phyloP scores from a whole-genome alignment of 2,329 filamentous ascomycete genomes.

The Taxawa tesnikishii region DNA sequence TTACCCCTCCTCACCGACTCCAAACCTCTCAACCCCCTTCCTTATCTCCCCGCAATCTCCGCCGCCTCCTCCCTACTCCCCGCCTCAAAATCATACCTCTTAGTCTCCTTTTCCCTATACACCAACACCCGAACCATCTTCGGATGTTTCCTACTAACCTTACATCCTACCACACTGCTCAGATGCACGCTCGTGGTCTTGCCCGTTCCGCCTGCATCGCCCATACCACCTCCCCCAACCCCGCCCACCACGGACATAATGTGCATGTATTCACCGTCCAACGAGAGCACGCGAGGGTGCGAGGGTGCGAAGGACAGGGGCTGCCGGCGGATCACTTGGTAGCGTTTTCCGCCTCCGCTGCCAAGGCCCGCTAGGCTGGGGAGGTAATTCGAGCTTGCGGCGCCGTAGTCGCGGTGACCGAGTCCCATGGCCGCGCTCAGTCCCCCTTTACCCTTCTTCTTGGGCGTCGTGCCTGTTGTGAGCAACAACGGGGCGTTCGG shows the following conservation, averaged over 20 bases:
- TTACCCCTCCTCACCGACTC: constrained; percentile 9
- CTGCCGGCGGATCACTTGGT: constrained; percentile 70
- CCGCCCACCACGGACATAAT: constrained; percentile 49
- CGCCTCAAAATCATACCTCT: constrained; percentile 79
- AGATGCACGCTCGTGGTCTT: constrained; percentile 73
- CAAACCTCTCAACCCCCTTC: constrained; percentile 38
- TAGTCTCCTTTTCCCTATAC: constrained; percentile 63
- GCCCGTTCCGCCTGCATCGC: constrained; percentile 41
- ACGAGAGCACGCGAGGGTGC: constrained; percentile 63
- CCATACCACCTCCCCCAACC: constrained; percentile 7
- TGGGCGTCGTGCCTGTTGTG: constrained; percentile 34
- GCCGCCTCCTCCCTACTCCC: constrained; percentile 56
- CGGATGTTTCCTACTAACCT: constrained; percentile 67
- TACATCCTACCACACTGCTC: constrained; percentile 69
- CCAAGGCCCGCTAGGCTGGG: constrained; percentile 7
- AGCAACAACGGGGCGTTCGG: constrained; percentile 55
- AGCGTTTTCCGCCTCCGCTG: constrained; percentile 43
- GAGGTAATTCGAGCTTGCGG: constrained; percentile 28
- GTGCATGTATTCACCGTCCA: constrained; percentile 78
- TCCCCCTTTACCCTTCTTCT: constrained; percentile 35
- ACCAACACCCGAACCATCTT: constrained; percentile 71
- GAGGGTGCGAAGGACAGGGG: constrained; percentile 68
- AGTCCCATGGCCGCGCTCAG: constrained; percentile 6
- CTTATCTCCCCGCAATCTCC: constrained; percentile 68
- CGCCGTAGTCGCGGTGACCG: constrained; percentile 6